phyloP scores from a whole-genome alignment of 129 eudicot species.

The Helianthus tuberosus region DNA sequence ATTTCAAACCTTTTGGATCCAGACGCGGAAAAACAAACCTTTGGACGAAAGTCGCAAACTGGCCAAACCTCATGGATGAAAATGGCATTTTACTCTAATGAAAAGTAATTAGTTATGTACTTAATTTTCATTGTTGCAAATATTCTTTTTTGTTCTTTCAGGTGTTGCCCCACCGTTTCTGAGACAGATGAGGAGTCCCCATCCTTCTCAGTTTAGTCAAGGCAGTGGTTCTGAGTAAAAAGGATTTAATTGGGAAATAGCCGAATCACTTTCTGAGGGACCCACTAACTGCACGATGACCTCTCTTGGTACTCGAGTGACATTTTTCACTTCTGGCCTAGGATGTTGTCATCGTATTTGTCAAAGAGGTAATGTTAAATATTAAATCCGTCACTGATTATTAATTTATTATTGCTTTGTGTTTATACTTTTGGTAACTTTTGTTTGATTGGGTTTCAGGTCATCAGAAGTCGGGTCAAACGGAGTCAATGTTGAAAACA shows the following conservation, averaged over 20 bases:
- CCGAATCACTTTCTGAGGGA: slow-evolving; percentile 36
- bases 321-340: slow-evolving; percentile 44
- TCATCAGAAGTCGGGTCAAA: slow-evolving; percentile 49
- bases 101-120: neutral
- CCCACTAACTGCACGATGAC: slow-evolving; percentile 44
- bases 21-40: too few species aligned
- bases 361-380: slow-evolving; percentile 43
- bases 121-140: neutral
- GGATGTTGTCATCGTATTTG: slow-evolving; percentile 35
- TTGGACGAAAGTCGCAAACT: too few species aligned
- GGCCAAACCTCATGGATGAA: too few species aligned
- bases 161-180: slow-evolving; percentile 48
- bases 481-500: slow-evolving; percentile 29
- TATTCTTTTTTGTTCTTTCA: slow-evolving; percentile 28
- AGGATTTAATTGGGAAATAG: slow-evolving; percentile 22
- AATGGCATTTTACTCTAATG: too few species aligned
- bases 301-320: slow-evolving; percentile 47
- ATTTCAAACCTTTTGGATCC: too few species aligned
- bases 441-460: slow-evolving; percentile 36
- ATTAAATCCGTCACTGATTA: neutral
- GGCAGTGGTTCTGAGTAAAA: slow-evolving; percentile 51
- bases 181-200: slow-evolving; percentile 42
- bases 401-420: neutral
- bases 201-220: slow-evolving; percentile 46
- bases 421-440: slow-evolving; percentile 14